These are phyloP conservation scores for Teunomyces panamensis DNA, from an alignment of 805 yeast species.

Conservation along the genomic window DNA sequence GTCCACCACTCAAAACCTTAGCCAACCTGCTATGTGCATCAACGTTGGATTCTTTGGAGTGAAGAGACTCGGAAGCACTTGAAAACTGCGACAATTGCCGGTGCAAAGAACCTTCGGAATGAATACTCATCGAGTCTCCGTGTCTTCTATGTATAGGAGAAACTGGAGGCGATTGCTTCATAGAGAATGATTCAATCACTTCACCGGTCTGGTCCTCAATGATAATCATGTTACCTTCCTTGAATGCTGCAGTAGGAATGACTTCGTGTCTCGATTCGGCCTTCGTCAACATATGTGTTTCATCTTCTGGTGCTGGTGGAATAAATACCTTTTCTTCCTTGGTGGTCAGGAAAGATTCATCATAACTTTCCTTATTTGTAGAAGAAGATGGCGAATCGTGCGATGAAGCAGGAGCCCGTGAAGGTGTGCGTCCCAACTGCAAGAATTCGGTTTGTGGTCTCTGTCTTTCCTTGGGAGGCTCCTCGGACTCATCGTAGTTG, in stretches of 20 bases:
- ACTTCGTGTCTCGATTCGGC: slow-evolving; percentile 4
- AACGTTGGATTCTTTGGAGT: slow-evolving; percentile 9
- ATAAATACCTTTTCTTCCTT: not conserved
- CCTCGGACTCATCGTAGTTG: slow-evolving; percentile 13
- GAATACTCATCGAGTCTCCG: slow-evolving; percentile 24
- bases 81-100: slow-evolving; percentile 36
- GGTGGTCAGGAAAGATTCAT: not conserved
- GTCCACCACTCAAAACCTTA: slow-evolving; percentile 8
- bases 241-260: slow-evolving; percentile 40
- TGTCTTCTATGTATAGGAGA: not conserved
- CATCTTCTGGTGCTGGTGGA: not conserved
- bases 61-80: slow-evolving; percentile 20
- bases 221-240: slow-evolving; percentile 67
- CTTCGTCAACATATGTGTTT: slow-evolving; percentile 2
- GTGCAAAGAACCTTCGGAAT: slow-evolving; percentile 39
- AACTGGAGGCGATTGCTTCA: slow-evolving; percentile 8
- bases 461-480: slow-evolving; percentile 21
- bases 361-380: slow-evolving; percentile 7
- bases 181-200: slow-evolving; percentile 54
- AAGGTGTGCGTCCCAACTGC: slow-evolving; percentile 34
- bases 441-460: slow-evolving; percentile 40
- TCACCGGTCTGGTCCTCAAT: slow-evolving; percentile 87
- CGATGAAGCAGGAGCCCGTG: slow-evolving; percentile 10
- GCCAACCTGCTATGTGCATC: not conserved
- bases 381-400: slow-evolving; percentile 4